A percentile compares a stretch with the other conserved stretches of the same genome.
phyloP scores from a whole-genome alignment of 306 rosid species.

The Echinosophora koreensis region DNA sequence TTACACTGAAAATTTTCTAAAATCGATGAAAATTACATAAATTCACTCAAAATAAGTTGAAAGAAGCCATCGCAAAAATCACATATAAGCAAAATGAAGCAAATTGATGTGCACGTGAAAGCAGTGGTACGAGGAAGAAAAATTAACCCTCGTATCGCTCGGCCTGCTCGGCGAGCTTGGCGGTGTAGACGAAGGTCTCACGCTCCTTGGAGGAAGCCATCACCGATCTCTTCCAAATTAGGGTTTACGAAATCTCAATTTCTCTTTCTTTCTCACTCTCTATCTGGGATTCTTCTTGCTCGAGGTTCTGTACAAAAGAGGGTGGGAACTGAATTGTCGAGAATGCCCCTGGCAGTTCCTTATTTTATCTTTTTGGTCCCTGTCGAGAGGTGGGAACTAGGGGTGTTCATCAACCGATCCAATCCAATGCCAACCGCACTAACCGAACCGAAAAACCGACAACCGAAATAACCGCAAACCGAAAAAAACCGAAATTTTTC shows the following conservation, averaged over 20 bases:
- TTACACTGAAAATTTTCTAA: background rate
- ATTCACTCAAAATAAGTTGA: conserved; percentile 14
- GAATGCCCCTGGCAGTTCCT: conserved; percentile 29
- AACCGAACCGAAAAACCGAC: too few relatives aligned
- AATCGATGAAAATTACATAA: conserved; percentile 33
- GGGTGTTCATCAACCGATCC: too few relatives aligned
- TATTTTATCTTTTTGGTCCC: conserved; percentile 13
- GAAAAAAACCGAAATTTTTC: too few relatives aligned
- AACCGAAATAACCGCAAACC: too few relatives aligned
- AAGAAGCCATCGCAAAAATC: background rate
- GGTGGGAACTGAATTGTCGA: conserved; percentile 34
- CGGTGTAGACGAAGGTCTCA: conserved; percentile 74
- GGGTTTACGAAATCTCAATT: conserved; percentile 53
- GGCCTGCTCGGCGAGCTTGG: conserved; percentile 94
- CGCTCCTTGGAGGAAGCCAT: conserved; percentile 86
- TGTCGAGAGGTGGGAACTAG: too few relatives aligned
- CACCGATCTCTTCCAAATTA: conserved; percentile 59
- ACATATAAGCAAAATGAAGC: background rate
- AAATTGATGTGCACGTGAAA: conserved; percentile 3
- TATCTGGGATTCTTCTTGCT: conserved; percentile 43
- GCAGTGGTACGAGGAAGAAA: conserved; percentile 14
- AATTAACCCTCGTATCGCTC: conserved; percentile 87
- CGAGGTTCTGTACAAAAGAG: conserved; percentile 47
- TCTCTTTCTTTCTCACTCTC: conserved; percentile 24
- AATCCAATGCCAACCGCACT: too few relatives aligned